Evolutionary conservation across 208 protist species (phyloP), one percentile per base, ranked within the genome.

Genomic region (Entamoeba moshkovskii): DNA sequence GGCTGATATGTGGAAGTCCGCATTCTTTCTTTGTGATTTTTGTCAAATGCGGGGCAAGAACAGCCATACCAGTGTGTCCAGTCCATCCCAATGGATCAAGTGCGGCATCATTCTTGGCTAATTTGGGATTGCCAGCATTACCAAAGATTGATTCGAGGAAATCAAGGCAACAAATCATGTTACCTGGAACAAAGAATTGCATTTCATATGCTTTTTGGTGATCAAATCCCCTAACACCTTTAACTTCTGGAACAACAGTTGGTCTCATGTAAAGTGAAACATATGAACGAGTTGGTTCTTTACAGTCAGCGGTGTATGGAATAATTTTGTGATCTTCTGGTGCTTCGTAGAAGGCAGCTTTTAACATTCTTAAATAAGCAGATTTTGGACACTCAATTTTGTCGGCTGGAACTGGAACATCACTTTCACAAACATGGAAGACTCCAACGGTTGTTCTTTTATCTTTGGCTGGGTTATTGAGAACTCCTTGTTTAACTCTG

Each of bases 101-200:
- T 16, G 66, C 94, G 15, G 93, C 33, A 92, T 96, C 95, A 92
- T 96, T 96, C 2, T 93, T 59, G 6, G 91, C 38, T 42, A 95
- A 44, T 18, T 85, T 93, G 59, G 96, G 95, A 52, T 96, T 91
- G 46, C 95, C 96, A 73, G 52, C 94, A 94, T 96, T 96, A 45
- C 95, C 94, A 44, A 96, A 96, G 45, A 96, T 94, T 18, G 48
- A 93, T 66, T 96, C 96, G 4, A 96, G 52, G 46, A 96, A 96
- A 52, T 95, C 96, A 5, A 96, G 44, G 91, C 94, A 95, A 49
- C 49, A 47, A 22, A 96, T 95, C 25, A 95, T 73, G 46, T 92
- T 91, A 16, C 52, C 95, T 38, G 96, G 96, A 44, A 92, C 95
- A 38, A 96, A 96, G 52, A 92, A 94, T 15, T 95, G 49, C 4